Evolutionary conservation across 495 filamentous ascomycete genomes (phyloP), one percentile per base, ranked within the genome.

Genomic region (Amorphotheca resinae): DNA sequence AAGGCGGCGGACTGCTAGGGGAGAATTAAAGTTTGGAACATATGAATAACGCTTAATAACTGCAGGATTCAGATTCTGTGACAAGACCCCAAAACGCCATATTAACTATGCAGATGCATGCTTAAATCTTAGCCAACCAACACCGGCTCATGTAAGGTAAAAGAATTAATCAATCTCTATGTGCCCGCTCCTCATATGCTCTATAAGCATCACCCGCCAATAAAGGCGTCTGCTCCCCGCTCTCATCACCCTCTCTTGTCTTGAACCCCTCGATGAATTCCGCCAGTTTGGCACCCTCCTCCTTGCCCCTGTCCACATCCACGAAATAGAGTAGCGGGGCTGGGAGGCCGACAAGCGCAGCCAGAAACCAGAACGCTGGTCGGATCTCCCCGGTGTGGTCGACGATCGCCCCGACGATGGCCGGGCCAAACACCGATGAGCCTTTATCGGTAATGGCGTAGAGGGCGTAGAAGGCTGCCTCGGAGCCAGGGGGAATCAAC

Each of bases 391-490:
- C 91, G 42, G 84, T 84, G 12, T 70, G 75, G 54, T 95, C 88
- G 11, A 91, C 94, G 44, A 98, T 87, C 0, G 77, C 74, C 2
- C 91, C 91, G 1, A 96, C 93, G 55, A 98, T 89, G 2, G 85
- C 80, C 3, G 91, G 91, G 0, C 91, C 91, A 58, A 98, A 95
- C 14, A 98, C 68, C 55, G 84, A 91, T 5, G 83, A 91, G 16
- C 91, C 91, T 61, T 98, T 98, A 55, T 98, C 91, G 11, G 91
- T 98, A 47, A 98, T 95, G 4, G 91, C 89, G 52, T 94, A 98
- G 1, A 98, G 72, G 0, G 91, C 87, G 59, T 89, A 98, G 58
- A 98, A 98, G 0, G 91, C 86, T 1, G 91, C 87, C 64, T 98
- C 91, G 17, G 78, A 91, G 9, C 91, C 91, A 0, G 87, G 86